Evolutionary conservation across 2,329 filamentous ascomycete species (phyloP).

Genomic region (Penicillium fuscoglaucum): DNA sequence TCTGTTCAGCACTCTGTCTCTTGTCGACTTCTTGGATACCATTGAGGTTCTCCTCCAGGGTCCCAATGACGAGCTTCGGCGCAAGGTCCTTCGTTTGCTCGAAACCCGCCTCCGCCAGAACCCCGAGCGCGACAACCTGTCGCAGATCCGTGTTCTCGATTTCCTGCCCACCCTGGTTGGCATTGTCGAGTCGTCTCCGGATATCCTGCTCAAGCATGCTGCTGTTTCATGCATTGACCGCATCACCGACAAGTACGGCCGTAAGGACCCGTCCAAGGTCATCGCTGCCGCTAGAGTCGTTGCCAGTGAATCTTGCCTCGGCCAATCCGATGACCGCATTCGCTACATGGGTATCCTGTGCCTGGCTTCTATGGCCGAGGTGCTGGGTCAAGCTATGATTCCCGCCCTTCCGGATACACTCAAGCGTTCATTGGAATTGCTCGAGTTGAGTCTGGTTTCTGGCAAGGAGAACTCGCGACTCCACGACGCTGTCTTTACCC

Average conservation of each 20-base stretch:
- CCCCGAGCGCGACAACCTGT: conserved; percentile 65
- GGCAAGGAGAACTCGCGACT: conserved; percentile 61
- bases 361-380: conserved; percentile 83
- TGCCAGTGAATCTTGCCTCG: conserved; percentile 72
- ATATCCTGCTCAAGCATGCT: conserved; percentile 76
- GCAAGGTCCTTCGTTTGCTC: conserved; percentile 77
- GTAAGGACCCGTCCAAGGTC: conserved; percentile 79
- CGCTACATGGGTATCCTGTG: conserved; percentile 84
- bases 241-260: conserved; percentile 92
- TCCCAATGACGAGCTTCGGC: conserved; percentile 71
- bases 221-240: conserved; percentile 88
- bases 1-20: conserved; percentile 80
- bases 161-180: conserved; percentile 77
- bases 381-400: conserved; percentile 81
- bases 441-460: conserved; percentile 62
- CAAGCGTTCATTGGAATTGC: conserved; percentile 68
- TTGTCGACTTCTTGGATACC: conserved; percentile 83
- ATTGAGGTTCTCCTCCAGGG: conserved; percentile 78
- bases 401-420: conserved; percentile 77
- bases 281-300: conserved; percentile 74
- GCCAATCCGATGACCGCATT: conserved; percentile 69
- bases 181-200: conserved; percentile 70
- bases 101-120: conserved; percentile 76
- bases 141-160: conserved; percentile 69
- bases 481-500: conserved; percentile 78